Conservation (phyloP, 73 alveolate genomes). For the Effrenium voratum region DNA sequence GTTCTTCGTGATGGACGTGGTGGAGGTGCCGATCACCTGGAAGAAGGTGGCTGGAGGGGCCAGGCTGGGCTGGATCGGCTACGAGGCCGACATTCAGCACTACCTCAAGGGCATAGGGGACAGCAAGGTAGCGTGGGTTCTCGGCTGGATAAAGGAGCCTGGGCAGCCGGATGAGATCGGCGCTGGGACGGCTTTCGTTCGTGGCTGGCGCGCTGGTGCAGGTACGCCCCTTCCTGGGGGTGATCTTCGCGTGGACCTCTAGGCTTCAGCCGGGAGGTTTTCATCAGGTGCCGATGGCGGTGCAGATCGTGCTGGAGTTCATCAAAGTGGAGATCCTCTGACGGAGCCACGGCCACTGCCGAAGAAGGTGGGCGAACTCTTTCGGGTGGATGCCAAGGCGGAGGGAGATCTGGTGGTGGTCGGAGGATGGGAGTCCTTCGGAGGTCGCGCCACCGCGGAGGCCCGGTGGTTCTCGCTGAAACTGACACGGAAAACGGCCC, state of each 20-base stretch:
- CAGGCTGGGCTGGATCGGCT: neutral
- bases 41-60: neutral
- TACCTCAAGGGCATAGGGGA: neutral
- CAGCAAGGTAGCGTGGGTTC: slow-evolving; percentile 6
- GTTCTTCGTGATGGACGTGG: neutral
- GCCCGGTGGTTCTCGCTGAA: neutral
- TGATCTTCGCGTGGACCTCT: neutral
- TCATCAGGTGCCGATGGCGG: neutral
- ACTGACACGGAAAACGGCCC: neutral
- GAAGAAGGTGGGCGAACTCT: neutral
- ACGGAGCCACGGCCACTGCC: neutral
- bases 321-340: neutral
- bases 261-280: neutral
- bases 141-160: neutral
- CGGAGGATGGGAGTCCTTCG: neutral
- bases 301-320: neutral
- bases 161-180: neutral
- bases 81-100: neutral
- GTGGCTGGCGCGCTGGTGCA: slow-evolving; percentile 11
- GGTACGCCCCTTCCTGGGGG: neutral
- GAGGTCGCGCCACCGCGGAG: neutral
- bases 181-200: neutral
- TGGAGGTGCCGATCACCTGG: slow-evolving; percentile 15
- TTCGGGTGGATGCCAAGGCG: neutral
- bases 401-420: neutral